Base-by-base conservation (phyloP, 495 filamentous ascomycete genomes). In the Aspergillus mulundensis region DNA sequence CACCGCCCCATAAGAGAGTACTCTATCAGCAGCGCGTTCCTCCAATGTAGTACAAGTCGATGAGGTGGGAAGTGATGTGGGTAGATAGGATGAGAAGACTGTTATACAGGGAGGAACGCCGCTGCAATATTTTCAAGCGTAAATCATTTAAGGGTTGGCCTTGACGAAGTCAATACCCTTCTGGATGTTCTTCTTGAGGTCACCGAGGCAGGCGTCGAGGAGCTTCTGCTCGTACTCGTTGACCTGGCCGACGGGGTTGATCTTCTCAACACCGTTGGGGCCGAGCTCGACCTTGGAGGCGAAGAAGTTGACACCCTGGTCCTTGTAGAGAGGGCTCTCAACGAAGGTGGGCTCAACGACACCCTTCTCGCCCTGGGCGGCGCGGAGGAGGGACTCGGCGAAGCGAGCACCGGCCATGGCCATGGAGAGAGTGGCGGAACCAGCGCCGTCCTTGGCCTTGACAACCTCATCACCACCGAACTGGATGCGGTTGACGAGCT, bases 401-500 rank as follows among this genome's bases (percentile, higher is more conserved):
- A 98, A 95, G 69, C 94, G 90, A 61, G 91, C 91, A 82, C 94
- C 94, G 65, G 94, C 94, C 84, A 95, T 94, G 63, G 94, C 94
- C 94, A 98, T 98, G 73, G 91, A 96, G 58, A 98, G 87, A 57
- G 94, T 98, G 70, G 94, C 94, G 57, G 95, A 97, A 61, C 94
- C 94, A 66, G 93, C 91, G 76, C 94, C 94, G 72, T 90, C 91
- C 86, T 98, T 98, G 72, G 94, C 94, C 83, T 96, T 86, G 73
- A 98, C 94, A 60, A 98, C 94, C 84, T 98, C 94, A 74, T 98
- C 94, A 82, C 94, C 94, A 74, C 94, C 94, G 76, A 97, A 98
- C 79, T 98, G 94, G 65, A 98, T 95, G 70, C 94, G 92, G 71
- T 92, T 85, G 70, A 97, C 80, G 57, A 96, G 90, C 44, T 82